Evolutionary conservation across 305 asterid species (phyloP).

Genomic region (Fraxinus latifolia): DNA sequence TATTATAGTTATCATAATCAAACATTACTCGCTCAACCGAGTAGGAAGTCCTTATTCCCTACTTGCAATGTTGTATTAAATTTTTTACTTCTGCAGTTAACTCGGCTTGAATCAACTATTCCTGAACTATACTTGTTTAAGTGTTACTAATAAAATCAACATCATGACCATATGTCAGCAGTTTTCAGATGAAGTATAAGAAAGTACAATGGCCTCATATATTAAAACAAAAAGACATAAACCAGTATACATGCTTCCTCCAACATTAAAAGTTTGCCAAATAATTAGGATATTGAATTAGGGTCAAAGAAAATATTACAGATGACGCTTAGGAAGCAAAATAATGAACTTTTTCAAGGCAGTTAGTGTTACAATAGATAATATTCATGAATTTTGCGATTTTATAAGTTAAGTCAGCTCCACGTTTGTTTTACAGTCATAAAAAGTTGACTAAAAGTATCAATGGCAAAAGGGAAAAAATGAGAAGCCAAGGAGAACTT

Average conservation of each 20-base stretch:
- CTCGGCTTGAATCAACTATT: background rate
- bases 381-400: background rate
- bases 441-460: background rate
- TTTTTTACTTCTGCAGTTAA: background rate
- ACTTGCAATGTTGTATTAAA: background rate
- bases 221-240: too few relatives aligned
- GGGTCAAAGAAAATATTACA: background rate
- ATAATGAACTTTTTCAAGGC: background rate
- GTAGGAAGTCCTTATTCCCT: background rate
- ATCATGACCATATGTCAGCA: background rate
- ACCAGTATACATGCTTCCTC: background rate
- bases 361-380: background rate
- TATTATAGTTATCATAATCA: background rate
- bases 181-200: background rate
- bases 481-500: background rate
- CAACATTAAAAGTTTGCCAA: background rate
- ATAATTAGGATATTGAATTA: background rate
- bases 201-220: background rate
- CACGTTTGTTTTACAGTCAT: background rate
- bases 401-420: background rate
- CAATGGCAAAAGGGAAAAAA: background rate
- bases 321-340: background rate
- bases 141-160: background rate
- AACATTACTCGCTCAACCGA: background rate
- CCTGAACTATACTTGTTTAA: background rate